Evolutionary conservation across 768 basidiomycete species (phyloP), one percentile per base, ranked within the genome.

Genomic region (Strobilomyces dryophilus): DNA sequence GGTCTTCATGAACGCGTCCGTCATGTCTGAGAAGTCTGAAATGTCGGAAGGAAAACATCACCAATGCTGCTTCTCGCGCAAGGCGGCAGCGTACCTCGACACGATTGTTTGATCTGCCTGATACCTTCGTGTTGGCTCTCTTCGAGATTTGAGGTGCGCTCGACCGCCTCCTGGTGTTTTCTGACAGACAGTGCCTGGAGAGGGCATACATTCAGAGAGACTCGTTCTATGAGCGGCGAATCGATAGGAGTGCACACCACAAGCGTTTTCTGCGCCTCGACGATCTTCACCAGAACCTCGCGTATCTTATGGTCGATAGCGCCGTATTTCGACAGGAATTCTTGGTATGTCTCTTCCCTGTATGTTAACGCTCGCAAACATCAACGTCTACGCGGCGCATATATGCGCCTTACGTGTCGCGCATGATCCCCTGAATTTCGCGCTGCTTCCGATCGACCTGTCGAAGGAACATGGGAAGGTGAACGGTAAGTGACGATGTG

Each of bases 251-350:
- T 11, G 54, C 61, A 34, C 12, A 71, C 68, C 53, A 71, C 57
- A 15, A 69, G 66, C 17, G 49, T 52, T 37, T 58, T 56, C 49
- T 67, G 59, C 18, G 56, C 47, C 9, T 67, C 61, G 34, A 45
- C 11, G 1, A 71, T 67, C 37, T 64, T 61, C 45, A 59, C 58
- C 11, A 61, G 26, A 5, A 71, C 60, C 4, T 59, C 64, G 7
- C 67, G 69, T 31, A 60, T 57, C 60, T 58, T 61, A 41, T 71
- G 65, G 37, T 69, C 68, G 14, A 62, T 39, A 5, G 41, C 51
- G 4, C 61, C 56, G 8, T 70, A 62, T 37, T 62, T 51, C 17
- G 27, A 17, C 2, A 71, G 48, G 31, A 67, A 71, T 1, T 61
- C 62, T 24, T 69, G 62, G 35, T 69, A 67, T 5, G 42, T 32